Percentiles rank a stretch among this genome's conserved stretches.
Evolutionary conservation across 2,329 filamentous ascomycete genomes (phyloP).

Genomic region (Neurospora sp.): DNA sequence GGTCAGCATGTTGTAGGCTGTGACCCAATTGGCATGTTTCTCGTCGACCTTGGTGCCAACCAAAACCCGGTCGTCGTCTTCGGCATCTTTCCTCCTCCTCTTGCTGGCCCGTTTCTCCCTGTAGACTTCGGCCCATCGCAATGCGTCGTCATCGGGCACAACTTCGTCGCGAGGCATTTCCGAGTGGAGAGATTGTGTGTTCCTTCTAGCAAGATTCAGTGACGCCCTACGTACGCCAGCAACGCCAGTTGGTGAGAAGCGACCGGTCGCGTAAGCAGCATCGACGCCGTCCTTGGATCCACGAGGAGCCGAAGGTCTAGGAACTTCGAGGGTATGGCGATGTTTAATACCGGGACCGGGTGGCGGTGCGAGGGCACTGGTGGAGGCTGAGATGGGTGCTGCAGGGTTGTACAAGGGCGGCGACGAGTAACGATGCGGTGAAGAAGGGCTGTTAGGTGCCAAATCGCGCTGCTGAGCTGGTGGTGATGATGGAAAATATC

Average conservation of each 20-base stretch:
- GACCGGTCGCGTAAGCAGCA: constrained; percentile 58
- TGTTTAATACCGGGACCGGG: constrained; percentile 58
- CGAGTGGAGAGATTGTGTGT: constrained; percentile 77
- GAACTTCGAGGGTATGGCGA: constrained; percentile 81
- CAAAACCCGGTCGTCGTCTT: constrained; percentile 88
- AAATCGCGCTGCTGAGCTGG: constrained; percentile 12
- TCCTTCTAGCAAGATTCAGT: constrained; percentile 69
- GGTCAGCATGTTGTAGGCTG: constrained; percentile 98
- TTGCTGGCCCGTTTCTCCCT: constrained; percentile 86
- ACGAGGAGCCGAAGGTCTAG: constrained; percentile 55
- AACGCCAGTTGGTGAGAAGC: constrained; percentile 62
- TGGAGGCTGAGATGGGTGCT: constrained; percentile 27
- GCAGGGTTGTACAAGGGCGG: constrained; percentile 46
- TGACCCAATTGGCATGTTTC: constrained; percentile 93
- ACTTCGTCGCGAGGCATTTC: constrained; percentile 78
- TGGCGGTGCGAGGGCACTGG: constrained; percentile 41
- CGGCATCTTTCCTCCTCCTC: constrained; percentile 69
- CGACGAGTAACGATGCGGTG: constrained; percentile 53
- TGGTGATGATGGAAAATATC: constrained; percentile 1
- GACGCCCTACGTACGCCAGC: constrained; percentile 64
- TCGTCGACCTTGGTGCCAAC: constrained; percentile 98
- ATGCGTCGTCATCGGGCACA: constrained; percentile 78
- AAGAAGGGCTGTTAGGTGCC: constrained; percentile 13
- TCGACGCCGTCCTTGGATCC: constrained; percentile 66
- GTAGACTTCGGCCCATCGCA: constrained; percentile 86